Conservation (phyloP, 2,329 filamentous ascomycete genomes). For the Tolypocladium guangdongense region DNA sequence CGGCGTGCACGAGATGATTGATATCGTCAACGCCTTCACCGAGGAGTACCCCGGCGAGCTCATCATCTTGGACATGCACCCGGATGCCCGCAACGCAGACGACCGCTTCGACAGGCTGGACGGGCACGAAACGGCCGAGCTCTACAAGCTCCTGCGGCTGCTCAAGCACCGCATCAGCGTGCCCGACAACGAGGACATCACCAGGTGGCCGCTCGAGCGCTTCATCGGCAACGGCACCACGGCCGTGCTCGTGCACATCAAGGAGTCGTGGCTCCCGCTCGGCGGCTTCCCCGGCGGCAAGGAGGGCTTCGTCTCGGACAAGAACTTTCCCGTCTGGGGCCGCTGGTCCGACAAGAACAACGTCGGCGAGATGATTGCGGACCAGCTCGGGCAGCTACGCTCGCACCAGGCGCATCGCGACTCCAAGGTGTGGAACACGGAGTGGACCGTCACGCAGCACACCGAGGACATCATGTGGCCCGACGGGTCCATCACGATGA, state of each 20-base stretch:
- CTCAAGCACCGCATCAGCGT: conserved; percentile 12
- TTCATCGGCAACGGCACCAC: conserved; percentile 15
- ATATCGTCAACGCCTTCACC: conserved; percentile 18
- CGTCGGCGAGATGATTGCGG: conserved; percentile 3
- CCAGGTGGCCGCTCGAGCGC: conserved; percentile 10
- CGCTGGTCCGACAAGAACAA: conserved; percentile 12
- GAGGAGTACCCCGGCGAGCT: conserved; percentile 18
- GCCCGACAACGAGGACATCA: conserved; percentile 12
- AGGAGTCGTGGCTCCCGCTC: conserved; percentile 9
- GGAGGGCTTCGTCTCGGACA: conserved; percentile 16
- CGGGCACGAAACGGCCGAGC: background rate
- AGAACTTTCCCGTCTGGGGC: conserved; percentile 13
- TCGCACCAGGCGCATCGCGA: conserved; percentile 4
- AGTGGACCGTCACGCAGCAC: conserved; percentile 16
- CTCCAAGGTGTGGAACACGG: conserved; percentile 10
- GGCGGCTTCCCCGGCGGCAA: conserved; percentile 12
- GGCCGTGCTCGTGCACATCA: conserved; percentile 17
- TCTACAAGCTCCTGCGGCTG: conserved; percentile 12
- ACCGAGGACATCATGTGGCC: conserved; percentile 1
- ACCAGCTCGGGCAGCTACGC: conserved; percentile 12
- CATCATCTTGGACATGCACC: conserved; percentile 20
- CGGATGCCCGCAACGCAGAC: conserved; percentile 2
- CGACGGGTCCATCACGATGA: conserved; percentile 1
- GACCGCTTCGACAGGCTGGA: background rate
- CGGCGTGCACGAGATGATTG: conserved; percentile 15